phyloP scores from a whole-genome alignment of 148 eudicot species.

The Vaccinium vitisidaea region DNA sequence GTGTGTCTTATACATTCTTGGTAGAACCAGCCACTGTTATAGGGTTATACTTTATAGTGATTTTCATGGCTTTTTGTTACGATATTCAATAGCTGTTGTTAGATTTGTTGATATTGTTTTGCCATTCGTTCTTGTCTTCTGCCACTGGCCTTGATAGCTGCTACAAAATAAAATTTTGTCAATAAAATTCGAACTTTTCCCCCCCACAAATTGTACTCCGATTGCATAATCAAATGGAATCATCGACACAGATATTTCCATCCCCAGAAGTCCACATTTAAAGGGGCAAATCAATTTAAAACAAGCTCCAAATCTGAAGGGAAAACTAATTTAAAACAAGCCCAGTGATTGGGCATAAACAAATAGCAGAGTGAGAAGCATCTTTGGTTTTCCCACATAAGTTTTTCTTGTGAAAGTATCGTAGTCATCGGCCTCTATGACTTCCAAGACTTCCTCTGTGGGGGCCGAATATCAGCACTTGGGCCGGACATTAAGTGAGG shows the following conservation, averaged over 20 bases:
- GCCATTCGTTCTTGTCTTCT: background rate
- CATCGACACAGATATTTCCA: no score
- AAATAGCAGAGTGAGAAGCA: background rate
- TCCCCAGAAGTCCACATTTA: no score
- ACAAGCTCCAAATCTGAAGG: no score
- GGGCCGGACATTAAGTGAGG: no score
- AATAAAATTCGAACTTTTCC: no score
- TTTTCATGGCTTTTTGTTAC: background rate
- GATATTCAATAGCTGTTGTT: background rate
- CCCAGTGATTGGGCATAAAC: background rate
- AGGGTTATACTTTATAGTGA: background rate
- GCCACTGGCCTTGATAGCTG: background rate
- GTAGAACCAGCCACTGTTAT: constrained; percentile 3
- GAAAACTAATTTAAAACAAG: background rate
- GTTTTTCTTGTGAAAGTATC: background rate
- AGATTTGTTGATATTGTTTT: constrained; percentile 4
- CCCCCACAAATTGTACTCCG: no score
- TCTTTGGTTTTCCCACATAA: background rate
- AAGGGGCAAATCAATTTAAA: no score
- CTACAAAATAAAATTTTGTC: background rate
- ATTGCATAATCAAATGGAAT: no score
- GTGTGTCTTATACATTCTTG: background rate
- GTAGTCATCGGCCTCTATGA: no score
- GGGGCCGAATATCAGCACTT: no score
- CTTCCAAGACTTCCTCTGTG: no score